Base-by-base conservation (phyloP, 352 stramenopile species). In the Lagenidium giganteum region DNA sequence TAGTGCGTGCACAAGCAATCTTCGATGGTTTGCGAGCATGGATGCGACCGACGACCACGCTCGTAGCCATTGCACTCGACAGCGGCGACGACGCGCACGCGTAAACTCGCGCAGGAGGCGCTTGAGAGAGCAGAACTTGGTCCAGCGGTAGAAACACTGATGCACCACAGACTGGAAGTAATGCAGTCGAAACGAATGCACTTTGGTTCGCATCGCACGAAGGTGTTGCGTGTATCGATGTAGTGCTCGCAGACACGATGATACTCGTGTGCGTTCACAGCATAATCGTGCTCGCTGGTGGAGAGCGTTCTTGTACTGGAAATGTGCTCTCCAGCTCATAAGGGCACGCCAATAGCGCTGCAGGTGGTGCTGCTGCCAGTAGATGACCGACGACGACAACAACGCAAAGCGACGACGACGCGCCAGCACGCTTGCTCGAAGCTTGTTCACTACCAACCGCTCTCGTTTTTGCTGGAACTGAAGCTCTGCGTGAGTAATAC, bases 141-240 rank as follows among this genome's bases (percentile, higher is more conserved):
- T 41, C 55, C 54, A 70, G 8, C 33, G 45, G 23, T 27, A 47
- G 23, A 70, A 66, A 26, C 56, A 70, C 7, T 65, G 34, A 16
- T 70, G 51, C 0, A 27, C 29, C 13, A 66, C 43, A 16, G 44
- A 59, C 2, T 33, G 42, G 26, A 66, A 70, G 36, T 64, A 70
- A 4, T 32, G 42, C 0, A 43, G n/a, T 13, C 59, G 59, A 27
- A 66, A 66, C 0, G 38, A 51, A 9, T 34, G n/a, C 4, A 70
- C 37, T 17, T 30, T 30, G 1, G 21, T n/a, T 2, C 55, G 47
- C 9, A 60, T 42, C 8, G 1, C 22, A 16, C 32, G 31, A 30
- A 58, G 46, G 16, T 40, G 21, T 1, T 26, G n/a, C 1, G 16
- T 26, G n/a, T 57, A 45, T 1, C 31, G 11, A 1, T 29, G 2